phyloP scores from a whole-genome alignment of 257 asterid species.

The Solanum verrucosum region DNA sequence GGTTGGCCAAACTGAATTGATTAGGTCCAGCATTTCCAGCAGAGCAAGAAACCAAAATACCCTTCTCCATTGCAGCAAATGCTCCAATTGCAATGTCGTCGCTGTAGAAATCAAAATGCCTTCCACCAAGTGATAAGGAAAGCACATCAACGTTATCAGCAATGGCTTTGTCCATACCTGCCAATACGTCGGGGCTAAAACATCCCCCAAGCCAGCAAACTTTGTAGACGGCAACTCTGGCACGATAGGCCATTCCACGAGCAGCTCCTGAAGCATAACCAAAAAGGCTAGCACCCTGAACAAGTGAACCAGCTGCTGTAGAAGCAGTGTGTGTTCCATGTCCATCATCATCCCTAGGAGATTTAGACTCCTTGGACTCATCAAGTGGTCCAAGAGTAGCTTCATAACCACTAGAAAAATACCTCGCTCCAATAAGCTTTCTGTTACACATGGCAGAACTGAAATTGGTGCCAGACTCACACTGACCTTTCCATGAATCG shows the following conservation, averaged over 20 bases:
- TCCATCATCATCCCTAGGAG: slow-evolving; percentile 81
- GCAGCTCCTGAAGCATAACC: slow-evolving; percentile 82
- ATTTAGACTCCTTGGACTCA: slow-evolving; percentile 50
- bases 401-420: slow-evolving; percentile 61
- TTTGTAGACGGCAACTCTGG: slow-evolving; percentile 66
- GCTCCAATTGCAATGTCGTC: slow-evolving; percentile 64
- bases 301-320: slow-evolving; percentile 71
- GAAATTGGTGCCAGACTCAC: slow-evolving; percentile 73
- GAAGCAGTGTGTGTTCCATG: slow-evolving; percentile 88
- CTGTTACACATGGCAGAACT: slow-evolving; percentile 41
- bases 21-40: slow-evolving; percentile 80
- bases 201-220: slow-evolving; percentile 84
- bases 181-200: slow-evolving; percentile 67
- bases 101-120: slow-evolving; percentile 46
- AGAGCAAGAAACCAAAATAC: slow-evolving; percentile 68
- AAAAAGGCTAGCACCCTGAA: slow-evolving; percentile 54
- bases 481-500: slow-evolving; percentile 63
- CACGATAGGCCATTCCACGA: slow-evolving; percentile 79
- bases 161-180: slow-evolving; percentile 70
- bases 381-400: slow-evolving; percentile 68
- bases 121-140: slow-evolving; percentile 73
- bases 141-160: slow-evolving; percentile 60
- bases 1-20: slow-evolving; percentile 40
- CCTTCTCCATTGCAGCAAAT: slow-evolving; percentile 82
- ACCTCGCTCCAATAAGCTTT: slow-evolving; percentile 77